These are phyloP conservation scores for Suillus sp. DNA, from an alignment of 768 basidiomycete species.

Conservation along the genomic window DNA sequence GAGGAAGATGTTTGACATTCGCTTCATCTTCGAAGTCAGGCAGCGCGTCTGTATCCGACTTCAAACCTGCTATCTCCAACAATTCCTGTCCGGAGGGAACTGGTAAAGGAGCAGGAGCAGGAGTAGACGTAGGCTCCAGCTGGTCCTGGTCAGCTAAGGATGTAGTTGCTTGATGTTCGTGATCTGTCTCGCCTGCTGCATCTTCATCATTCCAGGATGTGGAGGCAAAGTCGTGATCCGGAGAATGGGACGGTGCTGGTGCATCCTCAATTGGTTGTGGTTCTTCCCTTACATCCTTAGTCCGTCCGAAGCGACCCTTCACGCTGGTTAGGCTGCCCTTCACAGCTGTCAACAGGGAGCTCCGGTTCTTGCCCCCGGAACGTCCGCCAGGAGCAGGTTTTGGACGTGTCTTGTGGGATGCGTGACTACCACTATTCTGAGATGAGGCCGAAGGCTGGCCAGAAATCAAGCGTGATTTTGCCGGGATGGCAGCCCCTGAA, in stretches of 20 bases:
- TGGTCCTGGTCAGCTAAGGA: constrained; percentile 8
- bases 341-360: constrained; percentile 54
- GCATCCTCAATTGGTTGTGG: constrained; percentile 25
- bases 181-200: constrained; percentile 13
- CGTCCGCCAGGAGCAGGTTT: constrained; percentile 57
- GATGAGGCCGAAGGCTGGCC: constrained; percentile 15
- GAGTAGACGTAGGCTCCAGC: neutral
- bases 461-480: constrained; percentile 49
- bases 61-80: constrained; percentile 51
- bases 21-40: constrained; percentile 61
- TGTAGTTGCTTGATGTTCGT: constrained; percentile 9
- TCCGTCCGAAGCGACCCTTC: constrained; percentile 43
- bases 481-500: constrained; percentile 45
- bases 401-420: constrained; percentile 17
- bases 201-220: constrained; percentile 26
- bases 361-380: constrained; percentile 41
- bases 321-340: constrained; percentile 55
- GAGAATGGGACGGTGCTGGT: neutral
- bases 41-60: constrained; percentile 42
- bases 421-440: constrained; percentile 16
- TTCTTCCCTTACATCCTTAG: constrained; percentile 20
- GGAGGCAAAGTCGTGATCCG: constrained; percentile 15
- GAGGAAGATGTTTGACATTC: constrained; percentile 17
- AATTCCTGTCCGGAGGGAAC: constrained; percentile 48
- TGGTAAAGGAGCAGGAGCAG: neutral